These are phyloP conservation scores for Stephania japonica DNA, from an alignment of 164 flowering plant genomes.

Conservation along the genomic window DNA sequence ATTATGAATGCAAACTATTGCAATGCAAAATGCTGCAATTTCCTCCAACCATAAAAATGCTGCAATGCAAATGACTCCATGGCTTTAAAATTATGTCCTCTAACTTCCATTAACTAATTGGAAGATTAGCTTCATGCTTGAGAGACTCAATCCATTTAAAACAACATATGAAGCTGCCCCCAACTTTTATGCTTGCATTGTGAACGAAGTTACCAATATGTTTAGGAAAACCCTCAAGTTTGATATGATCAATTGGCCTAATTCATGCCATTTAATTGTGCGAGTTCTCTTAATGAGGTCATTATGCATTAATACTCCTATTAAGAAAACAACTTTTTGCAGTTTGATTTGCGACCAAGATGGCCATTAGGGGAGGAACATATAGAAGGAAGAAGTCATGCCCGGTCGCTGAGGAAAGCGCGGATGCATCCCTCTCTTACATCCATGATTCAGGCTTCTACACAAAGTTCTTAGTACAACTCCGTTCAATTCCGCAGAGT, in stretches of 20 bases:
- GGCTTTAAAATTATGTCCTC: not conserved
- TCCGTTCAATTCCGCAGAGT: not conserved
- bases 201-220: no score
- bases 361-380: conserved; percentile 96
- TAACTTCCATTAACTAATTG: not conserved
- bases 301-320: not conserved
- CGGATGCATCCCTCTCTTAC: conserved; percentile 92
- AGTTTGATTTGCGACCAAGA: conserved; percentile 91
- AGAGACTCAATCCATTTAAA: not conserved
- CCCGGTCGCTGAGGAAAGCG: conserved; percentile 74
- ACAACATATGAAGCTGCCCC: no score
- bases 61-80: not conserved
- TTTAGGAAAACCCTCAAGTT: no score
- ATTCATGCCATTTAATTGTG: no score
- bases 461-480: conserved; percentile 22
- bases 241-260: no score
- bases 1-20: no score
- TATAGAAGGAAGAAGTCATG: conserved; percentile 72
- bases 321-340: conserved; percentile 8
- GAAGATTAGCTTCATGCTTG: not conserved
- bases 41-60: not conserved
- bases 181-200: no score
- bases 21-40: not conserved
- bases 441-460: conserved; percentile 71
- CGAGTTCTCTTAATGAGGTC: not conserved